Evolutionary conservation across 768 basidiomycete species (phyloP).

Genomic region (Collybia sp.): DNA sequence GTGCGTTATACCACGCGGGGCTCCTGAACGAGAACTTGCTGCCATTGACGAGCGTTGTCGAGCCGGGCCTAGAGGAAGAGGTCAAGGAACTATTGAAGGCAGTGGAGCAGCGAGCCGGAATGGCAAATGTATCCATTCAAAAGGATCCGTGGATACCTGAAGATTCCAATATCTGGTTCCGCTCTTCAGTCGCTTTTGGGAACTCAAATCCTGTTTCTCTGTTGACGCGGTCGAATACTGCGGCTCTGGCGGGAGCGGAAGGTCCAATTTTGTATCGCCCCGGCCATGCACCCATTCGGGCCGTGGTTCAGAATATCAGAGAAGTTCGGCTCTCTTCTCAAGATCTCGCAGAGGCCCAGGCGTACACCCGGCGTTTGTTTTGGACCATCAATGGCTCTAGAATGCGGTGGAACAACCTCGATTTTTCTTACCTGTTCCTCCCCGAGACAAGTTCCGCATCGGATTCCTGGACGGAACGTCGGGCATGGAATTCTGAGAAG

Average conservation of each 20-base stretch:
- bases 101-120: constrained; percentile 59
- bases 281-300: constrained; percentile 22
- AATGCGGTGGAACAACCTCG: constrained; percentile 58
- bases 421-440: constrained; percentile 64
- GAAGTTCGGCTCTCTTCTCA: constrained; percentile 16
- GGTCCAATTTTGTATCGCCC: constrained; percentile 46
- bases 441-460: constrained; percentile 18
- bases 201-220: constrained; percentile 44
- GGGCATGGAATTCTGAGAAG: constrained; percentile 32
- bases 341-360: constrained; percentile 34
- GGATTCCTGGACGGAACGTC: constrained; percentile 45
- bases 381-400: constrained; percentile 51
- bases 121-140: constrained; percentile 49
- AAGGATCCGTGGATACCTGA: constrained; percentile 58
- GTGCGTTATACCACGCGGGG: constrained; percentile 48
- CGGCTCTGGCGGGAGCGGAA: constrained; percentile 21
- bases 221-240: constrained; percentile 39
- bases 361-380: constrained; percentile 57
- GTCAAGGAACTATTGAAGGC: constrained; percentile 56
- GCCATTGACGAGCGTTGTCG: constrained; percentile 53
- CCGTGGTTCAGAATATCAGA: constrained; percentile 20
- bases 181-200: constrained; percentile 44
- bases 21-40: constrained; percentile 69
- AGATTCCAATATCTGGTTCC: constrained; percentile 39
- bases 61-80: constrained; percentile 56